These are phyloP conservation scores for Populus trichocarpa DNA, from an alignment of 441 rosid species.

Conservation along the genomic window DNA sequence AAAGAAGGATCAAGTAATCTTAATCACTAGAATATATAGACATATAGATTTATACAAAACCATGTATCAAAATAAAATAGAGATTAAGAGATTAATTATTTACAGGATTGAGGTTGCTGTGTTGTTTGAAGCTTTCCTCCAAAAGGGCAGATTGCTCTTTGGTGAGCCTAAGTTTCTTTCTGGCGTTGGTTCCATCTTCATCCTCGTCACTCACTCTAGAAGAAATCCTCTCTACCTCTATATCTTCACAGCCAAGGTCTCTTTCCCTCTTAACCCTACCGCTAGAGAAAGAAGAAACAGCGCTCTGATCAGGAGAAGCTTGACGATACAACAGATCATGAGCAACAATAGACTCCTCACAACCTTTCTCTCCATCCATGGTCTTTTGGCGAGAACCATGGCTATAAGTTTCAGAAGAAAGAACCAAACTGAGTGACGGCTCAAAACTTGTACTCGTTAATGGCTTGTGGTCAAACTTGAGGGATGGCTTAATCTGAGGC, in stretches of 20 bases:
- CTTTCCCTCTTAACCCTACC: constrained; percentile 78
- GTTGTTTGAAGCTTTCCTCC: constrained; percentile 86
- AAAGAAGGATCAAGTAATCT: constrained; percentile 6
- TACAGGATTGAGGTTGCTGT: constrained; percentile 90
- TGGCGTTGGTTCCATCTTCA: constrained; percentile 66
- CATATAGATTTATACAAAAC: not conserved
- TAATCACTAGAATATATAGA: not conserved
- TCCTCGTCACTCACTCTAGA: constrained; percentile 77
- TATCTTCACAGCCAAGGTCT: constrained; percentile 63
- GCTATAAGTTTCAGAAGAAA: constrained; percentile 26
- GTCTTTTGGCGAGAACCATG: not conserved
- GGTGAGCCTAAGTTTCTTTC: constrained; percentile 83
- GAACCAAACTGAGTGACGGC: constrained; percentile 64
- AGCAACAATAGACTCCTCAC: constrained; percentile 24
- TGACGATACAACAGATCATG: constrained; percentile 30
- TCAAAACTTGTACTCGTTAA: not conserved
- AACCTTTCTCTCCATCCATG: constrained; percentile 19
- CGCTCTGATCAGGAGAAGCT: constrained; percentile 53
- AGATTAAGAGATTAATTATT: constrained; percentile 22
- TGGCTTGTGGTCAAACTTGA: constrained; percentile 24
- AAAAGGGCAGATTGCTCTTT: constrained; percentile 87
- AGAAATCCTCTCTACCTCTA: constrained; percentile 54
- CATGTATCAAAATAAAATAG: not conserved
- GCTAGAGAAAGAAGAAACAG: constrained; percentile 78
- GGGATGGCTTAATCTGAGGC: constrained; percentile 23